Evolutionary conservation across 257 asterid species (phyloP).

Genomic region (Solanum ossicruentum): DNA sequence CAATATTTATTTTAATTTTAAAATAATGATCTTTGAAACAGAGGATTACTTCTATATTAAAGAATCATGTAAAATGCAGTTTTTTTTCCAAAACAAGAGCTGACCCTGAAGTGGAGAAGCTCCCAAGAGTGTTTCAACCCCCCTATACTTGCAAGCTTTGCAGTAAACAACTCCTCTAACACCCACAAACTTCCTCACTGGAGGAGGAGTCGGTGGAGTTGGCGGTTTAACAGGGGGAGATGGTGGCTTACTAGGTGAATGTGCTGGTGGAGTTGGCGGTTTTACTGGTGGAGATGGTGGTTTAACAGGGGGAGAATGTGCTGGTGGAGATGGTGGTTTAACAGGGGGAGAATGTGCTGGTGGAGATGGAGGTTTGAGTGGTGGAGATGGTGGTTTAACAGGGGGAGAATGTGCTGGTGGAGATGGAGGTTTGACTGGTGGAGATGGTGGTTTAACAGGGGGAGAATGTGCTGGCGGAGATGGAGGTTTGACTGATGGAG

Average conservation of each 20-base stretch:
- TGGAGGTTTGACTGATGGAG: not conserved
- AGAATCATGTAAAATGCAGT: too few species aligned
- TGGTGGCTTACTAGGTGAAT: not conserved
- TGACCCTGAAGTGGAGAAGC: slow-evolving; percentile 42
- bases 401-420: not conserved
- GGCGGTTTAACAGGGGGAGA: not conserved
- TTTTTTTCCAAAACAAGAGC: not conserved
- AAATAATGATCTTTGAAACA: too few species aligned
- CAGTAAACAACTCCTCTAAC: slow-evolving; percentile 54
- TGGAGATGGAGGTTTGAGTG: not conserved
- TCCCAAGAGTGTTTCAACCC: slow-evolving; percentile 24
- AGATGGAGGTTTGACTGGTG: not conserved
- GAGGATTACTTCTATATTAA: too few species aligned
- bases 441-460: slow-evolving; percentile 2
- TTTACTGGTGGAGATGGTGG: slow-evolving; percentile 7
- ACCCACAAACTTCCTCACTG: slow-evolving; percentile 22
- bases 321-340: not conserved
- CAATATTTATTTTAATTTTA: too few species aligned
- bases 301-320: not conserved
- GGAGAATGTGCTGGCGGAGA: not conserved
- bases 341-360: not conserved
- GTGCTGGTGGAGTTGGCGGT: not conserved
- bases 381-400: not conserved
- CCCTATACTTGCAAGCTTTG: slow-evolving; percentile 52
- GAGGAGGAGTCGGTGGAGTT: not conserved